Evolutionary conservation across 352 stramenopile genomes (phyloP), one percentile per base, ranked within the genome.

Genomic region (Achlya hypogyna): DNA sequence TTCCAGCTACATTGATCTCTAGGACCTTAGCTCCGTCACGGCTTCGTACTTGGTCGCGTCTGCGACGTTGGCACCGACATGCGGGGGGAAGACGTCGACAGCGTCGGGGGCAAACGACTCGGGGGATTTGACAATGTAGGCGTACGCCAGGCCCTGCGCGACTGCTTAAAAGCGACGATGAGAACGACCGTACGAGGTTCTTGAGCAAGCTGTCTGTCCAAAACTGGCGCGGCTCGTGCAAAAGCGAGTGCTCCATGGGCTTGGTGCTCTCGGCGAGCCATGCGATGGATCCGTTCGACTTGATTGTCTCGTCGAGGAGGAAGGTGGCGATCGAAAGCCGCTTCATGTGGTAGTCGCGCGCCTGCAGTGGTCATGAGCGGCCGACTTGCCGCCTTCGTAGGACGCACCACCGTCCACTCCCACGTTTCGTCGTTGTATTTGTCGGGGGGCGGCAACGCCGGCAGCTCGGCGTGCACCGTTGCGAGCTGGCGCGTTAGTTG

Each of bases 341-440:
- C 69, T 91, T 91, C 79, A 93, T 89, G 34, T 75, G 81, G 38
- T 85, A 72, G 64, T 92, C 82, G 25, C 79, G 77, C 58, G 80
- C 79, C 82, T 93, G 56, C 35, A 62, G 58, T 16, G 42, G 32
- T 27, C 45, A 58, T 25, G 2, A 60, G 22, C 6, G 64, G 42
- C 10, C 32, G 9, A 32, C 27, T 14, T n/a, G 2, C n/a, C n/a
- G n/a, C n/a, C 22, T 38, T 34, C 9, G 68, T 72, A 74, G 43
- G 81, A 71, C 84, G 69, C 64, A 85, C 75, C 34, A 97, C 91
- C 0, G 93, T 98, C 82, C 86, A 97, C 66, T 98, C 93, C 93
- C 93, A 98, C 4, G 91, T 97, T 49, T 91, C 78, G 64, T 88
- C 73, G 29, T 83, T 75, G 76, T 96, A 97, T n/a, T 88, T 86